Base-by-base conservation (phyloP, 768 basidiomycete species). In the Rhodocollybia butyracea region DNA sequence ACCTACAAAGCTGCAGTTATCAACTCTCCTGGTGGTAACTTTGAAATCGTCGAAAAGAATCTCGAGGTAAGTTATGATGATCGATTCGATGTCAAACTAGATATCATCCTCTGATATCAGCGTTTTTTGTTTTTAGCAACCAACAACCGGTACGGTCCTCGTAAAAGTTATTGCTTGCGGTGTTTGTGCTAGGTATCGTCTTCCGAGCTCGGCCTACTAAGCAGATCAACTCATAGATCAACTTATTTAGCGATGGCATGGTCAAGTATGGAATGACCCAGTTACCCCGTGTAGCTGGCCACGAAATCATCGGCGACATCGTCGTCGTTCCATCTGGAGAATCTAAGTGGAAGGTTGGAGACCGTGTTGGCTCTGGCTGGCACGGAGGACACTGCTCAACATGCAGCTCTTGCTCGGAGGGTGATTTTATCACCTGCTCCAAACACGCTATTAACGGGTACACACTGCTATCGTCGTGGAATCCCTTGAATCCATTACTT, bases 331-430 rank as follows among this genome's bases (percentile, higher is more conserved):
- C 46, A 12, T 27, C 46, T 3, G 46, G 46, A 11, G 46, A 48
- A 48, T 31, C 30, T 24, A 27, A 31, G 12, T 48, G 46, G 46
- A 48, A 48, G 32, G 46, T 48, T n/a, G 46, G 46, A 31, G 46
- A 48, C 22, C 46, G 46, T 34, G 46, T 48, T 34, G 46, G 46
- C 12, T 48, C 46, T 34, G 46, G 46, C 26, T 48, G 46, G 46
- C 46, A 48, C 17, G 46, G 46, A 19, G 46, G 46, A 13, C 46
- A 48, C 46, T 48, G 46, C 30, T 21, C 22, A 22, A 21, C 26
- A 19, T 48, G 46, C 31, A 31, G 32, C 30, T 48, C 46, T 11
- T 48, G 46, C 46, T 22, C 22, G 21, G 46, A 48, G 30, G 46
- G 46, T 19, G 46, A 48, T 34, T 48, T 48, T 30, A 48, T 48